Percentiles rank a stretch among this genome's conserved stretches.
Conservation (phyloP, 2,329 filamentous ascomycete species). For the Pseudogymnoascus sp. region DNA sequence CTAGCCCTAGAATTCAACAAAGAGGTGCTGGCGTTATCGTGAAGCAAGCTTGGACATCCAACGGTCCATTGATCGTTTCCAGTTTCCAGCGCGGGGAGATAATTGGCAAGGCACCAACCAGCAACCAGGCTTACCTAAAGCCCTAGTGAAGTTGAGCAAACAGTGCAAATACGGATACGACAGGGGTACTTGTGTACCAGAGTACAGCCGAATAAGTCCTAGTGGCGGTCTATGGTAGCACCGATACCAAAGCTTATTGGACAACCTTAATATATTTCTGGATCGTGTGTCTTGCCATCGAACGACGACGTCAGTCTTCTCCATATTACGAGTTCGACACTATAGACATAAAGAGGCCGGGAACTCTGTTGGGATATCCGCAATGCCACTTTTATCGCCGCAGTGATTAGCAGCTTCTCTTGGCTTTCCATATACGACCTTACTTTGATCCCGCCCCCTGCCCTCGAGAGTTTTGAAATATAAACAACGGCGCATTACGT, state of each 20-base stretch:
- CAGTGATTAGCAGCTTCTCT: not conserved
- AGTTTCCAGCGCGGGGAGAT: not conserved
- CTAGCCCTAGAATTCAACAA: not conserved
- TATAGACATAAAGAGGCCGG: not conserved
- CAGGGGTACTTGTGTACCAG: constrained; percentile 1
- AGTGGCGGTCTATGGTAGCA: not conserved
- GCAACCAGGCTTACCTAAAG: constrained; percentile 7
- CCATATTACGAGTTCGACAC: constrained; percentile 4
- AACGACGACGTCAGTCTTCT: constrained; percentile 4
- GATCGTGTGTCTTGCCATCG: constrained; percentile 4
- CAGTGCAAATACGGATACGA: not conserved
- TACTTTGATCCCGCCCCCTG: not conserved
- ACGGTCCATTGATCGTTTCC: not conserved
- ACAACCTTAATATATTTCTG: constrained; percentile 7
- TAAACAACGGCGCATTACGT: not conserved
- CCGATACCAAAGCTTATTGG: constrained; percentile 6
- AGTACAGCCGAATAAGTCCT: not conserved
- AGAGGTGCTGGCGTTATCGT: not conserved
- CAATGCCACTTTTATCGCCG: constrained; percentile 2
- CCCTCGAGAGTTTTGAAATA: not conserved
- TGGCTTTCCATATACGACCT: not conserved
- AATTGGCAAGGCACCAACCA: constrained; percentile 4
- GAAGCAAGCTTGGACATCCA: not conserved
- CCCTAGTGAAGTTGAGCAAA: constrained; percentile 5
- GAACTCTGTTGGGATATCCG: not conserved